Evolutionary conservation across 1,139 yeast genomes (phyloP).

Genomic region (Yamadazyma diospyri): DNA sequence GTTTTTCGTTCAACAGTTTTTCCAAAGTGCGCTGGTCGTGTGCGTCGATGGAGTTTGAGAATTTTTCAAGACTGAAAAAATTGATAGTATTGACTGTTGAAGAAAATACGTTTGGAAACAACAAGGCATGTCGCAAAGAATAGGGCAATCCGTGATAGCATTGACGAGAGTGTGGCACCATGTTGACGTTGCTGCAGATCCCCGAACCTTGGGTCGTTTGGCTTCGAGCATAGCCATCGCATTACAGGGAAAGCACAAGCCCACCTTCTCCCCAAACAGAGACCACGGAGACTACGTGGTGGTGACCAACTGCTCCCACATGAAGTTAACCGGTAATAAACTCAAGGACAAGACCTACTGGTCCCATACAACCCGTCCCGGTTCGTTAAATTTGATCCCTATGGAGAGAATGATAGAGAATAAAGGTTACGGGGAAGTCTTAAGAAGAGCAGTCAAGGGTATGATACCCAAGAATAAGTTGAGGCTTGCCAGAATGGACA

Average conservation of each 20-base stretch:
- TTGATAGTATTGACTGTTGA: too few species aligned
- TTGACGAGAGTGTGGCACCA: constrained; percentile 94
- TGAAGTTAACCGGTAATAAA: constrained; percentile 82
- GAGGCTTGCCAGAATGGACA: constrained; percentile 73
- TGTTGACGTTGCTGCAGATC: constrained; percentile 82
- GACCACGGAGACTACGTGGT: constrained; percentile 98
- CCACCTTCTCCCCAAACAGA: constrained; percentile 66
- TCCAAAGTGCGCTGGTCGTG: constrained; percentile 5
- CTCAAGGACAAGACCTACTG: constrained; percentile 81
- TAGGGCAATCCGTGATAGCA: constrained; percentile 65
- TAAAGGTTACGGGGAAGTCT: constrained; percentile 81
- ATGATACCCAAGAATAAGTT: constrained; percentile 93
- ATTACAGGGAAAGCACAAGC: constrained; percentile 94
- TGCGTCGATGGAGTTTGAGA: constrained; percentile 2
- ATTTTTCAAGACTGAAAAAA: constrained; percentile 1
- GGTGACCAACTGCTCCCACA: constrained; percentile 83
- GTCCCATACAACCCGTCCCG: constrained; percentile 89
- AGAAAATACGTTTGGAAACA: not conserved
- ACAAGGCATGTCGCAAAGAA: constrained; percentile 49
- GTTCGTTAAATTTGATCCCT: constrained; percentile 77
- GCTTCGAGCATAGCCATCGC: constrained; percentile 87
- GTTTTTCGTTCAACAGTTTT: constrained; percentile 1
- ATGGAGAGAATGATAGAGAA: constrained; percentile 76
- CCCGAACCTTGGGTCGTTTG: constrained; percentile 84
- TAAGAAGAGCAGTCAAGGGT: constrained; percentile 85